phyloP scores from a whole-genome alignment of 345 rosid species.

The Lepidium didymum region DNA sequence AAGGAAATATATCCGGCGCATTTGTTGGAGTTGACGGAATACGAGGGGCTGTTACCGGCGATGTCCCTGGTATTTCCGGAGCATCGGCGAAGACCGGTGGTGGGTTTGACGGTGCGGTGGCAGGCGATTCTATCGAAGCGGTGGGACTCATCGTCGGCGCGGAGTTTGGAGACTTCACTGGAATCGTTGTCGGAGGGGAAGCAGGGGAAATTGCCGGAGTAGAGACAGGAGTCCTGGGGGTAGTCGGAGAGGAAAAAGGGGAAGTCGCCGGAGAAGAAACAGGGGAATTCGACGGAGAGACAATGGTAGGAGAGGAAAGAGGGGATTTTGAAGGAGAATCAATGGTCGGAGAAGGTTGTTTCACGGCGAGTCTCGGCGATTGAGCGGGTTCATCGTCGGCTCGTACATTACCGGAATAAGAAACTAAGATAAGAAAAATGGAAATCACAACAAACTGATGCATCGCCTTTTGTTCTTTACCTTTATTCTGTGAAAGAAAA shows the following conservation, averaged over 20 bases:
- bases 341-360: conserved; percentile 9
- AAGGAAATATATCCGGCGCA: conserved; percentile 49
- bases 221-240: conserved; percentile 4
- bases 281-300: conserved; percentile 6
- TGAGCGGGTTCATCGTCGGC: conserved; percentile 39
- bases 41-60: conserved; percentile 29
- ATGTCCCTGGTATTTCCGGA: conserved; percentile 26
- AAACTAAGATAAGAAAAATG: conserved; percentile 17
- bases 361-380: conserved; percentile 21
- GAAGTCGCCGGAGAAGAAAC: conserved; percentile 17
- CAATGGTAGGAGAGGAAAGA: neutral
- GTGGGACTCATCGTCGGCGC: conserved; percentile 26
- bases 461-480: neutral
- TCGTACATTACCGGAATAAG: conserved; percentile 7
- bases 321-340: conserved; percentile 22
- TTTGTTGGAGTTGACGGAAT: conserved; percentile 45
- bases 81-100: conserved; percentile 31
- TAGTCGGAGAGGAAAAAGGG: conserved; percentile 26
- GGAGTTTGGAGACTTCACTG: conserved; percentile 8
- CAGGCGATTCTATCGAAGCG: neutral
- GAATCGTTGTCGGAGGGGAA: conserved; percentile 9
- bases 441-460: neutral
- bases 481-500: neutral
- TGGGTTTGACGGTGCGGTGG: neutral
- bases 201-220: neutral